Evolutionary conservation across 2,329 filamentous ascomycete genomes (phyloP), one percentile per base, ranked within the genome.

Genomic region (Domatiomyces catenatus): DNA sequence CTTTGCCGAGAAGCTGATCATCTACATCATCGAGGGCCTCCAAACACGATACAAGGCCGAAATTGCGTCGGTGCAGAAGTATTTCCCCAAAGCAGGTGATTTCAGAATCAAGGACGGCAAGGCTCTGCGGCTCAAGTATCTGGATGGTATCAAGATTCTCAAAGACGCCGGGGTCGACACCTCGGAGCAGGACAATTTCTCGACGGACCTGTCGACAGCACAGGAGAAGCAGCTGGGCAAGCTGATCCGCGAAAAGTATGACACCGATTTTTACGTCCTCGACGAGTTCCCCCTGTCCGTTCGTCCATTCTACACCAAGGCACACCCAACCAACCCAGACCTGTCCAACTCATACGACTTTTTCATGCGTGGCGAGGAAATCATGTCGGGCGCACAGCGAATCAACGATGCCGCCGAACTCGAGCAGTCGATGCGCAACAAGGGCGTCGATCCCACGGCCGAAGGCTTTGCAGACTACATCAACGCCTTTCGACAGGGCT

Each of bases 221-320:
- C 71, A 72, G 66, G 71, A 74, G 61, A 73, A 67, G 71, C 85
- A 83, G n/a, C 81, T 96, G 7, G 92, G 92, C 52, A 81, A 80
- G 22, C 75, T 96, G 46, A 80, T 96, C 58, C 83, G 86, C 51
- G 76, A 86, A 61, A 95, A 94, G 71, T 94, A 84, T 75, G 79
- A 84, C 64, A 92, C 88, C 53, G 92, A 98, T 71, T 96, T 96
- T 72, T 96, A 94, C 71, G 83, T 93, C 19, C 77, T 98, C 55
- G 90, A 96, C 74, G 92, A 96, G 70, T 98, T 94, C 75, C 92
- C 92, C 44, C 81, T 92, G 67, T 74, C 75, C 39, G 86, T 92
- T 18, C 80, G 92, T 26, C 90, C 90, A 4, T 94, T 94, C 69
- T 96, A 95, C 69, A 88, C 90, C 54, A 86, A 90, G 72, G 80